Base-by-base conservation (phyloP, 192 early-diverging fungal species). In the Umbelopsis sp. region DNA sequence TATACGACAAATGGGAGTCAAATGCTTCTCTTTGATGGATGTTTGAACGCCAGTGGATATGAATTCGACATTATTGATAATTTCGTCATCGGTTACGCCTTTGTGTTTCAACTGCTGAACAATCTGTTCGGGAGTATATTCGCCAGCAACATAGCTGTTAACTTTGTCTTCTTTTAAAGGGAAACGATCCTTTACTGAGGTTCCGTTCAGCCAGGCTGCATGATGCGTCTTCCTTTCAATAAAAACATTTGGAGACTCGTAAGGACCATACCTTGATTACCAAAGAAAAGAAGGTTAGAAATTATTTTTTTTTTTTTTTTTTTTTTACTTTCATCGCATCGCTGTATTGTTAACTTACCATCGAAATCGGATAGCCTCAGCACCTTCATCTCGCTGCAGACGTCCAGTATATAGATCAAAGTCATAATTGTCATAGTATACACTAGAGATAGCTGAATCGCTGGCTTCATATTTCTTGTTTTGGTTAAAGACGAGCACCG, bases 351-450 rank as follows among this genome's bases (percentile, higher is more conserved):
- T 22, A 25, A 66, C 94, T 73, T 98, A 99, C 97, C 97, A 98
- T 62, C 96, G 89, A 73, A 97, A 77, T 41, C 97, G 94, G 68
- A 98, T 90, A 17, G 93, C 93, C 74, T 96, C 90, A 26, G 95
- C 96, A 6, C 92, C 92, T 69, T 96, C 93, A 77, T 89, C 90
- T 77, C 93, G 92, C 77, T 97, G 93, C 22, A 98, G 75, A 66
- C 96, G 90, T 59, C 89, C 92, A 66, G 86, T 85, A 78, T 98
- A 99, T 49, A 99, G 85, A 65, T 98, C 95, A 77, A 99, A 92
- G 21, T 84, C 74, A 41, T 91, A 86, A 80, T 98, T 98, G 79
- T 99, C 97, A 81, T 93, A 92, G 80, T 99, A 99, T 31, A 97
- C 88, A 71, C 93, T 93, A 3, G 95, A 92, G 69, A 99, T 90